A percentile compares a stretch with the other conserved stretches of the same genome.
phyloP scores from a whole-genome alignment of 1,284 basidiomycete species.

The Baeospora myosura region DNA sequence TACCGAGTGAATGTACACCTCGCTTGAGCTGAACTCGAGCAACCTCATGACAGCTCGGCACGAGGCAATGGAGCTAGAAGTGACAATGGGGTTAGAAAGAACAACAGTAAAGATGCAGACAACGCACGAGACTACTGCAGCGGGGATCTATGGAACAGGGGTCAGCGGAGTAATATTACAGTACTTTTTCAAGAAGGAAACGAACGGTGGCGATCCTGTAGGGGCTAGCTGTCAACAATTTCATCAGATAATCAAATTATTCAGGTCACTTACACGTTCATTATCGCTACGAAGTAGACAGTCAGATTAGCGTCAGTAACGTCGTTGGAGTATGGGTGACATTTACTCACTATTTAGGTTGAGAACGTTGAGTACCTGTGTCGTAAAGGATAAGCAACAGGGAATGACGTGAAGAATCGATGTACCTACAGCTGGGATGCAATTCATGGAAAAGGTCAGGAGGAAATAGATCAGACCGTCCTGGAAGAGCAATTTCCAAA shows the following conservation, averaged over 20 bases:
- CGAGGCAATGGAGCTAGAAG: slow-evolving; percentile 53
- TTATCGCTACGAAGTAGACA: slow-evolving; percentile 34
- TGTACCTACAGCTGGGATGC: slow-evolving; percentile 51
- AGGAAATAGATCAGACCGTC: slow-evolving; percentile 66
- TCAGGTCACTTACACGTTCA: slow-evolving; percentile 51
- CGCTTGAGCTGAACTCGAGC: slow-evolving; percentile 40
- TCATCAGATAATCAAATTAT: background rate
- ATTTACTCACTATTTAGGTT: slow-evolving; percentile 50
- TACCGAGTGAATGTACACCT: slow-evolving; percentile 42
- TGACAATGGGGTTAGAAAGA: slow-evolving; percentile 1
- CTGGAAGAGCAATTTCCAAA: slow-evolving; percentile 59
- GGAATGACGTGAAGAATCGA: slow-evolving; percentile 3
- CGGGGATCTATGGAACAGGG: slow-evolving; percentile 54
- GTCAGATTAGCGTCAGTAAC: slow-evolving; percentile 3
- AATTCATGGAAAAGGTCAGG: slow-evolving; percentile 57
- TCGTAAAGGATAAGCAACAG: slow-evolving; percentile 1
- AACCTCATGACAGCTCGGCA: slow-evolving; percentile 61
- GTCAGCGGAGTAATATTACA: slow-evolving; percentile 6
- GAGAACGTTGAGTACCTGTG: slow-evolving; percentile 44
- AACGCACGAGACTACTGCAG: slow-evolving; percentile 55
- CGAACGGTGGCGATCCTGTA: slow-evolving; percentile 6
- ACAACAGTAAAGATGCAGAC: background rate
- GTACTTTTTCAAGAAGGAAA: slow-evolving; percentile 10
- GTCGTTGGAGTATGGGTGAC: slow-evolving; percentile 1
- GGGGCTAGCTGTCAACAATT: too few species aligned